phyloP scores from a whole-genome alignment of 345 rosid genomes.

The Dimocarpus longan region DNA sequence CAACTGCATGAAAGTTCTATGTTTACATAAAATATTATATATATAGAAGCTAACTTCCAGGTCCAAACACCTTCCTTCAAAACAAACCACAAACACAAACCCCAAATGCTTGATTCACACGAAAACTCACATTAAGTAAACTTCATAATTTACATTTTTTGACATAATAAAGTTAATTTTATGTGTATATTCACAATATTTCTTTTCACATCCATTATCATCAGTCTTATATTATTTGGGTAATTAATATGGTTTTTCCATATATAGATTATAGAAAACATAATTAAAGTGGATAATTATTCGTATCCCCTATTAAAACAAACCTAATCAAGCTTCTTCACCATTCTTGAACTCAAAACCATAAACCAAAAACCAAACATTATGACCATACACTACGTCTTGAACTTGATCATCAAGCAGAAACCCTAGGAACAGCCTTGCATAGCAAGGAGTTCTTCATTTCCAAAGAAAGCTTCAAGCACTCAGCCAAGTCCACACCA shows the following conservation, averaged over 20 bases:
- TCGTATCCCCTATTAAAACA: too few relatives aligned
- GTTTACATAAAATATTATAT: background rate
- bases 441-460: slow-evolving; percentile 47
- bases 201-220: too few relatives aligned
- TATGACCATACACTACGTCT: background rate
- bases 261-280: too few relatives aligned
- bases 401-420: background rate
- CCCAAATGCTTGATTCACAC: background rate
- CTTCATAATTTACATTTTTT: too few relatives aligned
- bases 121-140: background rate
- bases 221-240: too few relatives aligned
- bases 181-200: background rate
- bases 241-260: too few relatives aligned
- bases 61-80: background rate
- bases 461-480: slow-evolving; percentile 49
- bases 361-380: background rate
- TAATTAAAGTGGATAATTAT: too few relatives aligned
- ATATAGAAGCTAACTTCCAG: background rate
- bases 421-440: slow-evolving; percentile 41
- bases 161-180: too few relatives aligned
- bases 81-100: background rate
- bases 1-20: background rate
- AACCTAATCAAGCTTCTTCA: too few relatives aligned
- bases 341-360: too few relatives aligned
- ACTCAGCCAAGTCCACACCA: slow-evolving; percentile 41